Evolutionary conservation across 2,329 filamentous ascomycete genomes (phyloP).

Genomic region (Claviceps sp.): DNA sequence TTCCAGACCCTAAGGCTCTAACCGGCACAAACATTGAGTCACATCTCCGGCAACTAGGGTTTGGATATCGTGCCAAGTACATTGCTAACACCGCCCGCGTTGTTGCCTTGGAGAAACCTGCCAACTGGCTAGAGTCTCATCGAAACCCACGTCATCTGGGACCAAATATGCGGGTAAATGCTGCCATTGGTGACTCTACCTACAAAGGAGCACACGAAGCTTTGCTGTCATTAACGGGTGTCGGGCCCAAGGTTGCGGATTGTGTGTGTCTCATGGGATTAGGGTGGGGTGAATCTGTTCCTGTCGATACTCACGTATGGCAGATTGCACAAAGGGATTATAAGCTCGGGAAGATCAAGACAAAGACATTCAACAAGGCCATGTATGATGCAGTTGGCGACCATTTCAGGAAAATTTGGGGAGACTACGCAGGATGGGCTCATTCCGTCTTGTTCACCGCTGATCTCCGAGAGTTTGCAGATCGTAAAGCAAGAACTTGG

Average conservation of each 20-base stretch:
- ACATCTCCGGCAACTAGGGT: constrained; percentile 70
- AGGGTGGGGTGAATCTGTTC: constrained; percentile 89
- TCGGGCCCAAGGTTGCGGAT: constrained; percentile 93
- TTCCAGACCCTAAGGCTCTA: constrained; percentile 65
- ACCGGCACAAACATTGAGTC: constrained; percentile 62
- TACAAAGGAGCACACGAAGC: constrained; percentile 73
- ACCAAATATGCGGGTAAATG: constrained; percentile 28
- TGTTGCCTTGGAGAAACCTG: constrained; percentile 51
- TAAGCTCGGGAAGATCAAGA: constrained; percentile 76
- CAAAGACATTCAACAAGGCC: constrained; percentile 71
- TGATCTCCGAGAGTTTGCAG: constrained; percentile 74
- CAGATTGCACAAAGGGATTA: constrained; percentile 96
- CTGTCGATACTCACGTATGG: constrained; percentile 97
- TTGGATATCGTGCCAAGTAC: constrained; percentile 90
- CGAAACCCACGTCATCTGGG: constrained; percentile 61
- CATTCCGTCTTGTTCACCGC: constrained; percentile 95
- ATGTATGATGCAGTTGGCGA: constrained; percentile 86
- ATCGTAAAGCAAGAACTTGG: constrained; percentile 28
- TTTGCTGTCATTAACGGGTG: constrained; percentile 67
- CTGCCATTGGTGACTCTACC: constrained; percentile 28
- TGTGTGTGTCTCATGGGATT: constrained; percentile 94
- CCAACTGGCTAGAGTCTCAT: constrained; percentile 63
- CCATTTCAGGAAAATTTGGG: constrained; percentile 83
- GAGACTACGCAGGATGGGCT: constrained; percentile 89
- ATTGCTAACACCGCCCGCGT: constrained; percentile 74